These are phyloP conservation scores for Rusavskia elegans DNA, from an alignment of 495 filamentous ascomycete genomes.

Conservation along the genomic window DNA sequence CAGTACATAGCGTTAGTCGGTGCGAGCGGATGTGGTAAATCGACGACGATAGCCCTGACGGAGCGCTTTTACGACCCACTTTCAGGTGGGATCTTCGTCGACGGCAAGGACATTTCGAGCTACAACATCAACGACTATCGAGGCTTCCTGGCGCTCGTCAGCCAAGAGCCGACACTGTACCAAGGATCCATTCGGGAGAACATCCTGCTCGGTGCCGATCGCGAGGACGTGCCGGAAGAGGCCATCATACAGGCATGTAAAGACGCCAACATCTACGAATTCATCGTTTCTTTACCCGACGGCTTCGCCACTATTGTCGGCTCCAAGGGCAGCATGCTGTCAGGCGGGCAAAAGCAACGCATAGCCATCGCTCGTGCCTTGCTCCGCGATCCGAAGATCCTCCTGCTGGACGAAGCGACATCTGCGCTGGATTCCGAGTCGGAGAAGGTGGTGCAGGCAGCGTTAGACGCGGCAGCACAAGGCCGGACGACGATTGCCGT, in stretches of 20 bases:
- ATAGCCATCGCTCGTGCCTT: conserved; percentile 64
- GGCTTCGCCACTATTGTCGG: conserved; percentile 65
- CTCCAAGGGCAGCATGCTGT: conserved; percentile 60
- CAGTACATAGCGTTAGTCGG: conserved; percentile 73
- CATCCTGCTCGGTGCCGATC: conserved; percentile 52
- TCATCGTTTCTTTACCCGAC: conserved; percentile 62
- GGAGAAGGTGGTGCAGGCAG: conserved; percentile 70
- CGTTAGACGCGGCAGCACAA: conserved; percentile 55
- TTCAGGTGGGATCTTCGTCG: conserved; percentile 53
- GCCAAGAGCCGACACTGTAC: conserved; percentile 76
- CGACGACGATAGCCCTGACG: conserved; percentile 61
- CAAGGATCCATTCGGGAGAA: conserved; percentile 77
- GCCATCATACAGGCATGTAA: conserved; percentile 60
- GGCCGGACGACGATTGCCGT: conserved; percentile 69
- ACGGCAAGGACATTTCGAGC: conserved; percentile 55
- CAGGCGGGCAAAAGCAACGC: conserved; percentile 74
- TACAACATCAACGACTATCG: conserved; percentile 71
- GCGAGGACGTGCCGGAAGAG: conserved; percentile 49
- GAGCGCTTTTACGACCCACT: conserved; percentile 78
- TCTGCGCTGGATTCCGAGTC: conserved; percentile 67
- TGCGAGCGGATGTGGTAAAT: conserved; percentile 71
- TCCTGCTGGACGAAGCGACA: conserved; percentile 73
- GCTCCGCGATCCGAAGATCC: conserved; percentile 50
- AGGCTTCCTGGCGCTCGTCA: conserved; percentile 60
- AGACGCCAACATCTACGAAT: conserved; percentile 85